Base-by-base conservation (phyloP, 768 basidiomycete genomes). In the Lactarius psammicola region DNA sequence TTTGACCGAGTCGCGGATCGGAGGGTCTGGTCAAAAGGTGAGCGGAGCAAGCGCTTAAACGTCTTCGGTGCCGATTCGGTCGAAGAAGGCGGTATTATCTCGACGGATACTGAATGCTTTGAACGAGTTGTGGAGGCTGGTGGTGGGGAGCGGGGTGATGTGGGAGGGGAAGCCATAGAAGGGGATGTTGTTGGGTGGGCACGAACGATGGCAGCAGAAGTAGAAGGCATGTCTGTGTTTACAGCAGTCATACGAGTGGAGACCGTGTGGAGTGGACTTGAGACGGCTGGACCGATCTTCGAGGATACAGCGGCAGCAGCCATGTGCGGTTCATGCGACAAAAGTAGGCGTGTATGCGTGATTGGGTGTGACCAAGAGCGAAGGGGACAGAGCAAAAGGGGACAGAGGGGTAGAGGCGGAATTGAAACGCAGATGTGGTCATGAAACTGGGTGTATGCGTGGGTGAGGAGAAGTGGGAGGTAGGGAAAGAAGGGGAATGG, bases 21-120 rank as follows among this genome's bases (percentile, higher is more conserved):
- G 44, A 90, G 68, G 70, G 84, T 86, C 68, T 89, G 85, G 71
- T 88, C 88, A 28, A 91, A 75, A 6, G 87, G 84, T 3, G 87
- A 84, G 62, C 86, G 85, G n/a, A 69, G 57, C 63, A 90, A 76
- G 49, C 87, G 84, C 71, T 82, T 83, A 72, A 90, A 85, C 6
- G 86, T 79, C 71, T 80, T 85, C 46, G 82, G 79, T 58, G 82
- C 80, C 34, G 79, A 75, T 11, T 72, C 66, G 51, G 61, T 34
- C 1, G 64, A 44, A 20, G 38, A 30, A 20, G 64, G 36, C 9
- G 65, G 20, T 20, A 49, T 40, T 13, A n/a, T 31, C 23, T 60
- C 30, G 17, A 38, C 33, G 2, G 56, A 57, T 15, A 36, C 34
- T 0, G 56, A 57, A 26, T 33, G 36, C 40, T 26, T 64, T 13